Evolutionary conservation across 1,139 yeast genomes (phyloP), one percentile per base, ranked within the genome.

Genomic region (Yamadazyma triangularis): DNA sequence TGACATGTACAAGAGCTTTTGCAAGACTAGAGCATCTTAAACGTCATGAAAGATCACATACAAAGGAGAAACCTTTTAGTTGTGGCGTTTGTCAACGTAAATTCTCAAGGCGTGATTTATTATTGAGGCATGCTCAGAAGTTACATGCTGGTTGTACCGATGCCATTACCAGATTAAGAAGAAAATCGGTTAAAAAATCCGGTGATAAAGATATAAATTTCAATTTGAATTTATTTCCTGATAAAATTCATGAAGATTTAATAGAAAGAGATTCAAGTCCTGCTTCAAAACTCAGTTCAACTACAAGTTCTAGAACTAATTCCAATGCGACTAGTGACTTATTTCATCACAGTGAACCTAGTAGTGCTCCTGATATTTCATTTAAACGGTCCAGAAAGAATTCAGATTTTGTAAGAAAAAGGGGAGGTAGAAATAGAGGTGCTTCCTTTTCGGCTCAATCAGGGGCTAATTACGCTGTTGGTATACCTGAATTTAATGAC

Each of bases 11-110:
- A 1, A 70, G 98, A 41, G 95, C 96, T 3, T 91, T 91, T 69
- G 97, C 96, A 3, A 70, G 99, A 31, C 70, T 87, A 35, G 98
- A 91, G 57, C 99, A 91, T 57, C 71, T 91, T 47, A 79, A 88
- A 54, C 76, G 99, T 38, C 99, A 91, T 51, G 95, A 89, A 54
- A 67, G 97, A 28, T 82, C 95, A 2, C 99, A 91, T 55, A 91
- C 98, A 4, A 88, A 89, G 53, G 98, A 91, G 56, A 91, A 89
- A 54, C 98, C 98, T 1, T 91, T 85, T 57, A 86, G 85, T 46
- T 91, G 99, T 62, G 94, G 95, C 1, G 95, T 91, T 13, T 91
- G 98, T 58, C 97, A 94, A 37, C 76, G 97, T 23, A 85, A 95
- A 56, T 91, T 91, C 60, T 93, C 96, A 15, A 69, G 98, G 41